Conservation (phyloP, 106 monocot species). For the Iris macrosiphon region DNA sequence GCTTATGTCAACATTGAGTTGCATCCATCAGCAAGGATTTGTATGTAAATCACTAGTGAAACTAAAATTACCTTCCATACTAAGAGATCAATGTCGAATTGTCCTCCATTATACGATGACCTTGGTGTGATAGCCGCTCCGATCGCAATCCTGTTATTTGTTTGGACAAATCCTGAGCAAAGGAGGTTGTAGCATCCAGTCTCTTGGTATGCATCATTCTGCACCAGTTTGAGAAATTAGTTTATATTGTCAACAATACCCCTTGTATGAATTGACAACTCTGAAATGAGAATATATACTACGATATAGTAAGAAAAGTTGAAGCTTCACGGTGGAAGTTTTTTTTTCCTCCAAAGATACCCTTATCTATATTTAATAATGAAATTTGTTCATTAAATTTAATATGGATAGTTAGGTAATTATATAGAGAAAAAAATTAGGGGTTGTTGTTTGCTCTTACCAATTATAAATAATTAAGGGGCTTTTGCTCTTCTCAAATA, state of each 20-base stretch:
- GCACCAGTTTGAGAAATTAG: background rate
- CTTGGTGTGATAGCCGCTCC: conserved; percentile 1
- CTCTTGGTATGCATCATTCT: conserved; percentile 10
- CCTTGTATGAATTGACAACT: background rate
- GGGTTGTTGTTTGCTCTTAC: background rate
- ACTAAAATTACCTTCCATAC: conserved; percentile 38
- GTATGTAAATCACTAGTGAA: too few relatives aligned
- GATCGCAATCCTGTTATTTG: conserved; percentile 1
- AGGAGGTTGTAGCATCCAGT: conserved; percentile 8
- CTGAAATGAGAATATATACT: background rate
- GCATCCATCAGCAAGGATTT: too few relatives aligned
- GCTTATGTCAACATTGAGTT: too few relatives aligned
- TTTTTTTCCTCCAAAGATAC: too few relatives aligned
- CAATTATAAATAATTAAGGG: background rate
- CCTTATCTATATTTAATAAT: conserved; percentile 1
- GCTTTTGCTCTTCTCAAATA: background rate
- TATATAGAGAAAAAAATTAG: too few relatives aligned
- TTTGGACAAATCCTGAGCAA: conserved; percentile 8
- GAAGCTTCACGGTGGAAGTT: too few relatives aligned
- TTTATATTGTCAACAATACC: background rate
- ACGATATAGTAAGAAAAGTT: background rate
- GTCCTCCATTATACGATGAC: background rate
- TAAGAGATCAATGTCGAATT: conserved; percentile 30
- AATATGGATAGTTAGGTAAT: background rate
- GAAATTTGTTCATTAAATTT: background rate